Conservation (phyloP, 176 grass and related monocot species). For the Zea luxurians region DNA sequence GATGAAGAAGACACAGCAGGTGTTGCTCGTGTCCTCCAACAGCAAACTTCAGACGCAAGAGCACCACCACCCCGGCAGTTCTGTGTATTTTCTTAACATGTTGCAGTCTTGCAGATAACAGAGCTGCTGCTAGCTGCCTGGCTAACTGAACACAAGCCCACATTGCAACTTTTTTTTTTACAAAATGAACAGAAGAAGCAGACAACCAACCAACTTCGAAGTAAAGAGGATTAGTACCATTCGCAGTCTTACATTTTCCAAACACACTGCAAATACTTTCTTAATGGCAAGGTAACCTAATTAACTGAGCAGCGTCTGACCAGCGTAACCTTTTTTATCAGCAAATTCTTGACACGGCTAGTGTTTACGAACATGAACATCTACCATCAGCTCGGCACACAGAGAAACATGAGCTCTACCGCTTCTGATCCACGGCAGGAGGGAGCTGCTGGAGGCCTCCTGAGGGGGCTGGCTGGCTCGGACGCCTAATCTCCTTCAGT, state of each 20-base stretch:
- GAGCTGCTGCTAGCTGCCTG: too few relatives aligned
- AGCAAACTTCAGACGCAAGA: too few relatives aligned
- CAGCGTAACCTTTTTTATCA: constrained; percentile 28
- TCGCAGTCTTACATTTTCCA: not conserved
- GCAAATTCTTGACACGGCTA: constrained; percentile 29
- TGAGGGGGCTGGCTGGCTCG: not conserved
- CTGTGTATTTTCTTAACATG: too few relatives aligned
- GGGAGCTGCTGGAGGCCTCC: constrained; percentile 13
- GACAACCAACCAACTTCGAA: not conserved
- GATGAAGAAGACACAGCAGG: too few relatives aligned
- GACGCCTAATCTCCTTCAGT: constrained; percentile 22
- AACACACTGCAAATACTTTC: not conserved
- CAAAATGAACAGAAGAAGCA: not conserved
- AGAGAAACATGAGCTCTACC: constrained; percentile 22
- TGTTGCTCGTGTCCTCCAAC: too few relatives aligned
- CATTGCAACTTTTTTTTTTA: too few relatives aligned
- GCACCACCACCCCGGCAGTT: too few relatives aligned
- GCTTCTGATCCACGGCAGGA: constrained; percentile 20
- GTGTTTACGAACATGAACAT: constrained; percentile 18
- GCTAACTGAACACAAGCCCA: too few relatives aligned
- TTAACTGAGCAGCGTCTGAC: constrained; percentile 14
- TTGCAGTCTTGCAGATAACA: too few relatives aligned
- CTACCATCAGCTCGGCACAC: constrained; percentile 12
- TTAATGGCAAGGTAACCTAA: constrained; percentile 21
- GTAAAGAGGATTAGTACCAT: not conserved